Percentiles rank a stretch among this genome's conserved stretches.
Evolutionary conservation across 352 stramenopile species (phyloP).

Genomic region (Phytophthora aleatoria): DNA sequence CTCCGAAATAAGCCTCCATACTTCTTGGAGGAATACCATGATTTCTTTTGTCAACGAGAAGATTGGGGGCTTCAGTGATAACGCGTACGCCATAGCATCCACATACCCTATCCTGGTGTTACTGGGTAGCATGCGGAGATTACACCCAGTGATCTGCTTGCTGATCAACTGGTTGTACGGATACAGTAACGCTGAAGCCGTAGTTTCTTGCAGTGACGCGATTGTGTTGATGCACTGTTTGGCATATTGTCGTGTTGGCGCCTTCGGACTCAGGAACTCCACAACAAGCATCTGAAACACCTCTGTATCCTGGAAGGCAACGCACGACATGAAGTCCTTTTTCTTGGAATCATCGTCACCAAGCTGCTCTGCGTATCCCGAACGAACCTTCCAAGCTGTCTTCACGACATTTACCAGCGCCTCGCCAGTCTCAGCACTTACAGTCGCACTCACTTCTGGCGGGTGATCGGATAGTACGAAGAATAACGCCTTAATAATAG

Average conservation of each 20-base stretch:
- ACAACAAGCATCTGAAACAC: constrained; percentile 90
- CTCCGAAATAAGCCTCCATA: constrained; percentile 86
- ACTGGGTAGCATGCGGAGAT: constrained; percentile 70
- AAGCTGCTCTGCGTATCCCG: constrained; percentile 42
- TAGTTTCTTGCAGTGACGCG: constrained; percentile 59
- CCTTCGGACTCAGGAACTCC: constrained; percentile 81
- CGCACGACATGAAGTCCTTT: constrained; percentile 70
- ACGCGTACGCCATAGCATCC: constrained; percentile 82
- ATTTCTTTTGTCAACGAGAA: constrained; percentile 87
- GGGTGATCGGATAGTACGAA: constrained; percentile 90
- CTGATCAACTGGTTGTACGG: constrained; percentile 86
- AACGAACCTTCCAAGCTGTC: constrained; percentile 58
- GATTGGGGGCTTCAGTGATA: constrained; percentile 78
- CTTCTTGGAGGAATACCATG: constrained; percentile 84
- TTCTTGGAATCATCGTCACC: constrained; percentile 43
- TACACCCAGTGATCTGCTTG: constrained; percentile 86
- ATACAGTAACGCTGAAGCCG: constrained; percentile 70
- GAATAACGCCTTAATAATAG: constrained; percentile 84
- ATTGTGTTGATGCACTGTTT: constrained; percentile 74
- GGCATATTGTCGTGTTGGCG: constrained; percentile 67
- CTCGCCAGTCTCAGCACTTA: constrained; percentile 74
- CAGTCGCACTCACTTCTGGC: constrained; percentile 79
- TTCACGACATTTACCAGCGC: constrained; percentile 60
- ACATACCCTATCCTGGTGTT: constrained; percentile 82
- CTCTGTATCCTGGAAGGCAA: constrained; percentile 84